Evolutionary conservation across 1,284 basidiomycete genomes (phyloP).

Genomic region (Coniophora puteana): DNA sequence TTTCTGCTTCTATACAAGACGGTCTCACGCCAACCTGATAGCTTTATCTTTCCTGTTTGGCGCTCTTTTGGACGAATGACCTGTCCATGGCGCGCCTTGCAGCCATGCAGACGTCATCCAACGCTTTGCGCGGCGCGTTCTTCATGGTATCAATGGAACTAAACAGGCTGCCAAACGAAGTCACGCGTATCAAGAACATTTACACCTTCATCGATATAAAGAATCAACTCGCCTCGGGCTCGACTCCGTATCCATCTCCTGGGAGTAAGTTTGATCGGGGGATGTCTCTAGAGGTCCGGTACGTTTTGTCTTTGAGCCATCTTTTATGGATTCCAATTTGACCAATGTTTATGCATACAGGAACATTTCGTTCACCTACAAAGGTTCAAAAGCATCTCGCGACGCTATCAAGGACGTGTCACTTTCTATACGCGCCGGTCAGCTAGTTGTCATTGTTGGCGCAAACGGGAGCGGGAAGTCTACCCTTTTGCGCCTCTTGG

Average conservation of each 20-base stretch:
- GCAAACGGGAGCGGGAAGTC: slow-evolving; percentile 43
- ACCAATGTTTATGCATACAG: slow-evolving; percentile 16
- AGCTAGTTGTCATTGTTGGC: slow-evolving; percentile 47
- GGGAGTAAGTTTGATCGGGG: slow-evolving; percentile 20
- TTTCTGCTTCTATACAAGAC: fast-evolving
- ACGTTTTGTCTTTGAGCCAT: background rate
- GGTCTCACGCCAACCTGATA: slow-evolving; percentile 8
- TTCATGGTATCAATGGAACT: slow-evolving; percentile 2
- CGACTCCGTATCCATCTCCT: slow-evolving; percentile 16
- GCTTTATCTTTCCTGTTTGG: slow-evolving; percentile 32
- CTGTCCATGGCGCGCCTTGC: slow-evolving; percentile 32
- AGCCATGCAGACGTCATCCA: slow-evolving; percentile 27
- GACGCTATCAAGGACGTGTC: slow-evolving; percentile 38
- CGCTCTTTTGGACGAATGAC: slow-evolving; percentile 27
- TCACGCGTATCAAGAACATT: slow-evolving; percentile 16
- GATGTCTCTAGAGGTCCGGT: slow-evolving; percentile 35
- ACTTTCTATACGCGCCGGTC: slow-evolving; percentile 40
- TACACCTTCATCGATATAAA: slow-evolving; percentile 14
- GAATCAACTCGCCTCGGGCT: slow-evolving; percentile 21
- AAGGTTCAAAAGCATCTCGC: slow-evolving; percentile 34
- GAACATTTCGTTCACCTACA: slow-evolving; percentile 45
- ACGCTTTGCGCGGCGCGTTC: slow-evolving; percentile 20
- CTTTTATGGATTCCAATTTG: background rate
- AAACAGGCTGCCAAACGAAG: slow-evolving; percentile 9
- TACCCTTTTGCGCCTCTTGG: slow-evolving; percentile 39